phyloP scores from a whole-genome alignment of 805 yeast species.

The Lachancea quebecensis region DNA sequence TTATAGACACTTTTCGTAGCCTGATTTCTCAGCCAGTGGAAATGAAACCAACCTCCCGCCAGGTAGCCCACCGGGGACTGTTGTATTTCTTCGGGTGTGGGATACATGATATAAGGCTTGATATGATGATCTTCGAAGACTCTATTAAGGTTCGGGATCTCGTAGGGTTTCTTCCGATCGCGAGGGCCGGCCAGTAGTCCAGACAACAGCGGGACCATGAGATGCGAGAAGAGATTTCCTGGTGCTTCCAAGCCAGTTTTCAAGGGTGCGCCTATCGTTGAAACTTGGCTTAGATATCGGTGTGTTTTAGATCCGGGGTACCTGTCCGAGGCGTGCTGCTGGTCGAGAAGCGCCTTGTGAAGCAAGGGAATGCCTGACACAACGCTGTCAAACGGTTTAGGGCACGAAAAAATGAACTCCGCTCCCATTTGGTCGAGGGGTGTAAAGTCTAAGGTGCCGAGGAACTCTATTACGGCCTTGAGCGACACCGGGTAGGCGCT shows the following conservation, averaged over 20 bases:
- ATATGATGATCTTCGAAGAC: slow-evolving; percentile 6
- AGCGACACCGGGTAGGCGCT: slow-evolving; percentile 31
- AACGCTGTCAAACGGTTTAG: slow-evolving; percentile 30
- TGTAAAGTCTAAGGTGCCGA: slow-evolving; percentile 39
- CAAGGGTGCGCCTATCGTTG: slow-evolving; percentile 27
- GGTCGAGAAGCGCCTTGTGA: slow-evolving; percentile 11
- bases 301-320: slow-evolving; percentile 7
- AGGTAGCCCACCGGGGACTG: slow-evolving; percentile 17
- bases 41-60: slow-evolving; percentile 28
- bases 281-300: slow-evolving; percentile 32
- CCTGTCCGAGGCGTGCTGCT: slow-evolving; percentile 23
- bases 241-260: slow-evolving; percentile 8
- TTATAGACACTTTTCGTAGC: slow-evolving; percentile 10
- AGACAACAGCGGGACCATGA: slow-evolving; percentile 21
- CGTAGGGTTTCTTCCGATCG: neutral
- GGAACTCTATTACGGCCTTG: slow-evolving; percentile 14
- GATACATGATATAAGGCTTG: slow-evolving; percentile 21
- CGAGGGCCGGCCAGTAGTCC: slow-evolving; percentile 4
- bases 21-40: slow-evolving; percentile 14
- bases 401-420: slow-evolving; percentile 48
- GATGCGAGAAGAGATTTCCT: slow-evolving; percentile 20
- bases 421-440: slow-evolving; percentile 36
- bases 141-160: slow-evolving; percentile 4
- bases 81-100: slow-evolving; percentile 22
- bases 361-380: slow-evolving; percentile 1